Conservation (phyloP, 176 grass and related monocot species). For the Tillandsia leiboldiana region DNA sequence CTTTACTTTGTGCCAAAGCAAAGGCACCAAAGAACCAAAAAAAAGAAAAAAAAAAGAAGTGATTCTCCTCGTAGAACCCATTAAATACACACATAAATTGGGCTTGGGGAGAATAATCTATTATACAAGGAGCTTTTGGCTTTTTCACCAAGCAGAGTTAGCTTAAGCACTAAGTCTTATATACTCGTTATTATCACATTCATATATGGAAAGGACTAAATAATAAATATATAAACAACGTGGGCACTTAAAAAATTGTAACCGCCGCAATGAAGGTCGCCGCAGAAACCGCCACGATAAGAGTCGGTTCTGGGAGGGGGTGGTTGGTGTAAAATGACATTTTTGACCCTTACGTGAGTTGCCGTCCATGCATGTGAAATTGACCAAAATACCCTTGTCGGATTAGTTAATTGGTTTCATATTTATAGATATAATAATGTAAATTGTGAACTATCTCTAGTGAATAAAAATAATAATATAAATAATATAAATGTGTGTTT, state of each 20-base stretch:
- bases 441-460: no score
- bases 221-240: no score
- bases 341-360: neutral
- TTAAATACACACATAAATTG: neutral
- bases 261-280: neutral
- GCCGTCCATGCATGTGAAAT: neutral
- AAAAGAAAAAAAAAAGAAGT: neutral
- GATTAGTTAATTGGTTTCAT: no score
- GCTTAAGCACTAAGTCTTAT: neutral
- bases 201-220: no score
- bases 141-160: neutral
- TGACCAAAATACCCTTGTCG: neutral
- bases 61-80: neutral
- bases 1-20: constrained; percentile 73
- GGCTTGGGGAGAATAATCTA: no score
- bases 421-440: no score
- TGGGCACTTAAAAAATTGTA: neutral
- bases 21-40: neutral
- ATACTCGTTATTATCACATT: no score
- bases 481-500: no score
- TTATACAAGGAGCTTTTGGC: no score
- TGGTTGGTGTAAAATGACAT: neutral
- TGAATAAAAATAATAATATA: no score
- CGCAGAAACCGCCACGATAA: no score
- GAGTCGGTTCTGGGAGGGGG: no score